These are phyloP conservation scores for Ampelocalamus luodianensis DNA, from an alignment of 176 grass and related monocot species.

Conservation along the genomic window DNA sequence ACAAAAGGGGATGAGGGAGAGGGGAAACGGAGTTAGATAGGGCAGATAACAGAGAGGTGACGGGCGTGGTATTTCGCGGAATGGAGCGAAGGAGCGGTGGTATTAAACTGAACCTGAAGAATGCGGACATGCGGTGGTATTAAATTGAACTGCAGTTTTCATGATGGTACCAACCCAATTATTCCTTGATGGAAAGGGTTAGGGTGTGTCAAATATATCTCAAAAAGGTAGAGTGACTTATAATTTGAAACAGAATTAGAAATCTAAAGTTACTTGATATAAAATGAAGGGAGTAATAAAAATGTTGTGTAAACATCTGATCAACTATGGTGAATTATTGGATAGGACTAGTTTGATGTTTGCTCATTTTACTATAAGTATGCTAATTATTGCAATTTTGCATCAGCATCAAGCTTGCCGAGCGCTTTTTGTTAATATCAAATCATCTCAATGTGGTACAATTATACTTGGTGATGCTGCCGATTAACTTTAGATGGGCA, in stretches of 20 bases:
- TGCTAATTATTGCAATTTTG: not conserved
- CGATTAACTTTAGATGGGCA: constrained; percentile 35
- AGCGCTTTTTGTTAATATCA: constrained; percentile 34
- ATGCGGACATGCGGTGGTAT: no score
- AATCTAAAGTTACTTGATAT: not conserved
- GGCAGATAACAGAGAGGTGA: no score
- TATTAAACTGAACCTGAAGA: no score
- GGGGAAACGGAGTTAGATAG: no score
- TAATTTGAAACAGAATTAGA: not conserved
- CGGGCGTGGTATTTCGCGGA: no score
- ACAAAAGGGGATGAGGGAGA: no score
- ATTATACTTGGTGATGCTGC: constrained; percentile 24
- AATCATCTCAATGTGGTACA: constrained; percentile 26
- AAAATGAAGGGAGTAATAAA: not conserved
- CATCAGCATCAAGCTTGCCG: constrained; percentile 5
- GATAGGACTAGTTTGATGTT: constrained; percentile 9
- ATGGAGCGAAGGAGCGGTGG: no score
- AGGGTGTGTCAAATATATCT: not conserved
- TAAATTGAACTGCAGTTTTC: no score
- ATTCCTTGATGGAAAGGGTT: constrained; percentile 2
- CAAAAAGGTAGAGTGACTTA: not conserved
- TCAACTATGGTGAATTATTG: constrained; percentile 22
- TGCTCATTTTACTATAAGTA: constrained; percentile 6
- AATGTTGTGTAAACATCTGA: constrained; percentile 25
- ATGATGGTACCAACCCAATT: no score